phyloP scores from a whole-genome alignment of 306 rosid genomes.

The Lotus japonicus region DNA sequence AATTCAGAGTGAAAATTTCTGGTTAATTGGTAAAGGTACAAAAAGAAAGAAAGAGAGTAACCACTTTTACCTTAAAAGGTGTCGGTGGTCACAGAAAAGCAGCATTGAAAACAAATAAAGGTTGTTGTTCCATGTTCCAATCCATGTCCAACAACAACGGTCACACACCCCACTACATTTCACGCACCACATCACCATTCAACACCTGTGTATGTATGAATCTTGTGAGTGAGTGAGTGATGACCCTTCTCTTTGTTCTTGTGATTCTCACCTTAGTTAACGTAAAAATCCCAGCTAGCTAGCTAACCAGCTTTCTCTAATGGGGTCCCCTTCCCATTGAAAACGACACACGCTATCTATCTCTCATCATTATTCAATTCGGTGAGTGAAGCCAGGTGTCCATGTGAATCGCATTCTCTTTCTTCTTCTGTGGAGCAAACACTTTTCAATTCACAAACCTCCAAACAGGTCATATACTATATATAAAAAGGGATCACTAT shows the following conservation, averaged over 20 bases:
- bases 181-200: not conserved
- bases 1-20: not conserved
- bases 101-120: not conserved
- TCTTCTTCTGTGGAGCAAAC: not conserved
- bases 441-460: conserved; percentile 12
- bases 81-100: conserved; percentile 8
- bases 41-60: too few relatives aligned
- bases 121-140: too few relatives aligned
- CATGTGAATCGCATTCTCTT: conserved; percentile 35
- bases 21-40: not conserved
- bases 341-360: conserved; percentile 43
- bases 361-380: conserved; percentile 32
- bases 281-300: conserved; percentile 23
- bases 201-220: conserved; percentile 31
- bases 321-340: conserved; percentile 39
- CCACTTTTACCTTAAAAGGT: not conserved
- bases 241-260: not conserved
- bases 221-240: conserved; percentile 14
- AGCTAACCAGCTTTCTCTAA: conserved; percentile 6
- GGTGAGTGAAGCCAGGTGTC: conserved; percentile 50
- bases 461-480: not conserved
- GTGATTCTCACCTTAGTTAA: conserved; percentile 35
- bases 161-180: not conserved
- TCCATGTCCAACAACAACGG: too few relatives aligned
- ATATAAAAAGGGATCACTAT: not conserved